phyloP scores from a whole-genome alignment of 2,329 filamentous ascomycete species.

The Neoscytalidium dimidiatum region DNA sequence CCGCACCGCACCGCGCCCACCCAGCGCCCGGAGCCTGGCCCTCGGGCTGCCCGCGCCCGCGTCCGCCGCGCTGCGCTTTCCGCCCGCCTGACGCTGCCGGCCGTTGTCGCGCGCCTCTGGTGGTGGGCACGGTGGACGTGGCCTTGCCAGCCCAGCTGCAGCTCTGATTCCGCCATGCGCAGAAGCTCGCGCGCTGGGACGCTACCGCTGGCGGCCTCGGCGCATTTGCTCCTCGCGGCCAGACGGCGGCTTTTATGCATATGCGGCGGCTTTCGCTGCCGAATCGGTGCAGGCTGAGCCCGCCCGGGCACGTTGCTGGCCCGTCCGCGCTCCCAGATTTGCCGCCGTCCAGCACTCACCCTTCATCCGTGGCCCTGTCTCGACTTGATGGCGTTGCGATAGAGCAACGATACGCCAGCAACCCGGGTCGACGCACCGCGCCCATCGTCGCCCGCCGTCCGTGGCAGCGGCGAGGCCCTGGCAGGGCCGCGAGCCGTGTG shows the following conservation, averaged over 20 bases:
- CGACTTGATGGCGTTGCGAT: constrained; percentile 16
- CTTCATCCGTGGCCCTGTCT: constrained; percentile 13
- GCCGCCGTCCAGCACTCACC: constrained; percentile 8
- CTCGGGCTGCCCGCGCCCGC: neutral
- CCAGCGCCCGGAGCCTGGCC: neutral
- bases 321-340: constrained; percentile 8
- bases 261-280: constrained; percentile 12
- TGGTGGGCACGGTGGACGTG: no score
- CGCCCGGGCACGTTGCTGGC: neutral
- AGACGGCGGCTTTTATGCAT: constrained; percentile 10
- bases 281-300: neutral
- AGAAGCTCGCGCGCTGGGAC: constrained; percentile 9
- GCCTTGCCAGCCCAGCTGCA: neutral
- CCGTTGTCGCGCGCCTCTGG: neutral
- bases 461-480: neutral
- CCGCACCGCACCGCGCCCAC: neutral
- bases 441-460: neutral
- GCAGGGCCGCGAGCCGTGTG: no score
- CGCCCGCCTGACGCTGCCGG: no score
- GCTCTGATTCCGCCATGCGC: neutral
- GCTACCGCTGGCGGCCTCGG: constrained; percentile 15
- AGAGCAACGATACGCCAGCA: constrained; percentile 9
- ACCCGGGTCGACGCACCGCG: neutral
- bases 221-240: constrained; percentile 2
- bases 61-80: no score